Percentiles rank a stretch among this genome's conserved stretches.
Conservation (phyloP, 139 green algal species). For the Tetraselmis striata region DNA sequence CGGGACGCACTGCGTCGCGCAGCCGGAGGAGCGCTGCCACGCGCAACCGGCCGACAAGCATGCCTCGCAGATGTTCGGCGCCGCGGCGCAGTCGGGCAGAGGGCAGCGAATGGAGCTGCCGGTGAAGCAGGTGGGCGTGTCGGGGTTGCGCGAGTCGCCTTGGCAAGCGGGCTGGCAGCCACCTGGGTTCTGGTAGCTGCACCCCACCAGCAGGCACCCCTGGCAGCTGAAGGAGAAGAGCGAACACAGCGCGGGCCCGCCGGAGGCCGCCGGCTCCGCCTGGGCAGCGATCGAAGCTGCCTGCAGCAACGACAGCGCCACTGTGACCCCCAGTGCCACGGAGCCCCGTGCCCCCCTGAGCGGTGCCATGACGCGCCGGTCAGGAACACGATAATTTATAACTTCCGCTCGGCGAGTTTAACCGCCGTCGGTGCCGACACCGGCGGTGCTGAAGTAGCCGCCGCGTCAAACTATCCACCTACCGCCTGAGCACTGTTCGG, state of each 20-base stretch:
- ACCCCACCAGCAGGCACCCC: neutral
- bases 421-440: no score
- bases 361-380: neutral
- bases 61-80: neutral
- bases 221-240: neutral
- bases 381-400: no score
- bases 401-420: no score
- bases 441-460: no score
- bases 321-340: no score
- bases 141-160: neutral
- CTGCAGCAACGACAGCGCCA: neutral
- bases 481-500: no score
- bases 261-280: no score
- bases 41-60: neutral
- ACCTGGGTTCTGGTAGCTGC: neutral
- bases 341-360: no score
- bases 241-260: neutral
- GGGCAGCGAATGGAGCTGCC: neutral
- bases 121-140: neutral
- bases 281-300: no score
- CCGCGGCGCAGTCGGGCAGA: neutral
- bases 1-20: neutral
- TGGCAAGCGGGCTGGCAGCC: neutral
- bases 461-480: no score
- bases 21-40: neutral